Percentiles rank a stretch among this genome's conserved stretches.
Evolutionary conservation across 2,329 filamentous ascomycete genomes (phyloP).

Genomic region (Knufia petricola): DNA sequence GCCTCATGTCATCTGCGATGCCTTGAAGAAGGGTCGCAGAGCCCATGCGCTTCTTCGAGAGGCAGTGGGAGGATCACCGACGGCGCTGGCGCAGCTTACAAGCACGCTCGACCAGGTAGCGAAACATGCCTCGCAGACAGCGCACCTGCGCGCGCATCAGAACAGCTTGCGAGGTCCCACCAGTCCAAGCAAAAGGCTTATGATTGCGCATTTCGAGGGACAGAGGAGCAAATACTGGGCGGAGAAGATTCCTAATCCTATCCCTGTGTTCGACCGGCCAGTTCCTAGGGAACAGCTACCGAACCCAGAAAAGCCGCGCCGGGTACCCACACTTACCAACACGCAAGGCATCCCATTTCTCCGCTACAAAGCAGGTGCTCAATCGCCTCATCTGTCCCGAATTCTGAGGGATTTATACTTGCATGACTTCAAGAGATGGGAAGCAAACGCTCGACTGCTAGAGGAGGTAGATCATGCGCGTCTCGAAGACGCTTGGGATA

Average conservation of each 20-base stretch:
- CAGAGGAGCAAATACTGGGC: slow-evolving; percentile 1
- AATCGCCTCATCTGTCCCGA: slow-evolving; percentile 3
- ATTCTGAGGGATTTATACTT: not conserved
- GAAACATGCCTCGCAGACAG: not conserved
- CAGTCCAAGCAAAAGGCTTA: not conserved
- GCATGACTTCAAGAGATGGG: not conserved
- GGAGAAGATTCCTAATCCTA: slow-evolving; percentile 5
- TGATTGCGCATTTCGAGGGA: slow-evolving; percentile 1
- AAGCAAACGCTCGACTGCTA: not conserved
- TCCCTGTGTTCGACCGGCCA: slow-evolving; percentile 5
- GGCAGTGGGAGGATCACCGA: not conserved
- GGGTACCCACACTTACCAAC: not conserved
- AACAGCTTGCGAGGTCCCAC: not conserved
- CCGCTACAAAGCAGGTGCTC: slow-evolving; percentile 7
- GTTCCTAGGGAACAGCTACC: slow-evolving; percentile 3
- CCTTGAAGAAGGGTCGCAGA: not conserved
- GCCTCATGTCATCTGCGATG: not conserved
- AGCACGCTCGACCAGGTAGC: not conserved
- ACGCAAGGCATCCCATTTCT: not conserved
- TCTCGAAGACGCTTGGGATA: slow-evolving; percentile 7
- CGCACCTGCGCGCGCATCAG: not conserved
- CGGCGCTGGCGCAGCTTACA: not conserved
- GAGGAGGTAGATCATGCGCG: slow-evolving; percentile 3
- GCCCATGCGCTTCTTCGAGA: not conserved
- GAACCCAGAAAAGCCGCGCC: slow-evolving; percentile 5